These are phyloP conservation scores for Helianthus tuberosus DNA, from an alignment of 129 eudicot species.

Conservation along the genomic window DNA sequence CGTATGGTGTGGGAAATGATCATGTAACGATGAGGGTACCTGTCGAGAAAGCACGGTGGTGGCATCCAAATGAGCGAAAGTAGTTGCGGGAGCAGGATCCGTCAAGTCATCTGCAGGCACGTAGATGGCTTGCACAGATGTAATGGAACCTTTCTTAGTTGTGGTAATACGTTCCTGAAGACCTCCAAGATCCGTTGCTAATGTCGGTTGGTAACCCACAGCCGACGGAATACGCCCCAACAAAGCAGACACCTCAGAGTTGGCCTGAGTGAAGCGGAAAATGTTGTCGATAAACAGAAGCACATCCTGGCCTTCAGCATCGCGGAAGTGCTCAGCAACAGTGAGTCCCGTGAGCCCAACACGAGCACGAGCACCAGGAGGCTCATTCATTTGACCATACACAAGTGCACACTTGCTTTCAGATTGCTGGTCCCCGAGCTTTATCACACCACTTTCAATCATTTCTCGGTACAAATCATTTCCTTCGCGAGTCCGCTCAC, in stretches of 20 bases:
- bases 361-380: slow-evolving; percentile 99
- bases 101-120: slow-evolving; percentile 99
- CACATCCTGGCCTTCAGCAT: slow-evolving; percentile 99
- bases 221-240: slow-evolving; percentile 99
- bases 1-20: no score
- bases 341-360: slow-evolving; percentile 98
- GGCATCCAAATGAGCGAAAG: slow-evolving; percentile 99
- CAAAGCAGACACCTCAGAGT: slow-evolving; percentile 97
- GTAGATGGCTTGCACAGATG: slow-evolving; percentile 96
- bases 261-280: slow-evolving; percentile 95
- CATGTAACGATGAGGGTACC: slow-evolving; percentile 30
- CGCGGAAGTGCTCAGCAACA: slow-evolving; percentile 98
- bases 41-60: slow-evolving; percentile 98
- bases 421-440: slow-evolving; percentile 91
- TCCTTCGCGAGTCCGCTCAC: slow-evolving; percentile 98
- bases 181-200: slow-evolving; percentile 99
- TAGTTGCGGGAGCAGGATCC: slow-evolving; percentile 99
- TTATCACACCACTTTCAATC: slow-evolving; percentile 98
- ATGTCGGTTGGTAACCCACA: slow-evolving; percentile 97
- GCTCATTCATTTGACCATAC: slow-evolving; percentile 99
- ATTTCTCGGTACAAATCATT: slow-evolving; percentile 95
- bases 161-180: slow-evolving; percentile 99
- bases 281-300: slow-evolving; percentile 93
- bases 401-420: slow-evolving; percentile 99
- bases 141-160: slow-evolving; percentile 95